These are phyloP conservation scores for Bolboschoenus planiculmis DNA, from an alignment of 176 grass and related monocot genomes.

Conservation along the genomic window DNA sequence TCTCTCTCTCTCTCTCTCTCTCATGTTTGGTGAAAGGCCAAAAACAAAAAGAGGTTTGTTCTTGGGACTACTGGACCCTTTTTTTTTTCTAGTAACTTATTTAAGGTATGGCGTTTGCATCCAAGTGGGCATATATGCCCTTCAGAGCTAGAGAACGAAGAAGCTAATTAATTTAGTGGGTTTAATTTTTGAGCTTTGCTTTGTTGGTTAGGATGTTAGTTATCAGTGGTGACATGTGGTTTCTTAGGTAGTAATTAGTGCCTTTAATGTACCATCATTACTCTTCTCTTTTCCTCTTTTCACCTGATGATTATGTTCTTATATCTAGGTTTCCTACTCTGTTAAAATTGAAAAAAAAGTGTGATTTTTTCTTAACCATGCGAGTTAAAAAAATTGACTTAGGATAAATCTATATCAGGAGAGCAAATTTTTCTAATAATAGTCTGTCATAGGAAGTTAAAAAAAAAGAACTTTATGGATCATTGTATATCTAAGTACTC, in stretches of 20 bases:
- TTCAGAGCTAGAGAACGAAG: background rate
- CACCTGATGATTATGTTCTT: slow-evolving; percentile 8
- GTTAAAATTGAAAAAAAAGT: background rate
- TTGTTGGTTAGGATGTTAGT: slow-evolving; percentile 44
- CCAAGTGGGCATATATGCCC: slow-evolving; percentile 44
- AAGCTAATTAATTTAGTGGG: background rate
- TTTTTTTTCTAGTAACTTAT: slow-evolving; percentile 9
- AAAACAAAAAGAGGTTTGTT: slow-evolving; percentile 12
- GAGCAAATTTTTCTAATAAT: background rate
- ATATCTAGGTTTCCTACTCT: slow-evolving; percentile 5
- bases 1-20: background rate
- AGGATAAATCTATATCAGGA: background rate
- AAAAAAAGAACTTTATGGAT: background rate
- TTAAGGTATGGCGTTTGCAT: slow-evolving; percentile 57
- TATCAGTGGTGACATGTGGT: slow-evolving; percentile 32
- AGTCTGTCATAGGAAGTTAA: background rate
- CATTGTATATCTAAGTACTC: background rate
- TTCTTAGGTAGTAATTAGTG: slow-evolving; percentile 22
- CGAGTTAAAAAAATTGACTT: background rate
- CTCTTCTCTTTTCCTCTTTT: background rate
- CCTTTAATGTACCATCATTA: slow-evolving; percentile 3
- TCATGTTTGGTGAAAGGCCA: slow-evolving; percentile 16
- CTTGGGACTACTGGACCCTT: slow-evolving; percentile 14
- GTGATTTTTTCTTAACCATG: background rate
- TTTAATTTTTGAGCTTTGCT: background rate